A percentile compares a stretch with the other conserved stretches of the same genome.
These are phyloP conservation scores for Phytophthora cactorum DNA, from an alignment of 352 stramenopile genomes.

Conservation along the genomic window DNA sequence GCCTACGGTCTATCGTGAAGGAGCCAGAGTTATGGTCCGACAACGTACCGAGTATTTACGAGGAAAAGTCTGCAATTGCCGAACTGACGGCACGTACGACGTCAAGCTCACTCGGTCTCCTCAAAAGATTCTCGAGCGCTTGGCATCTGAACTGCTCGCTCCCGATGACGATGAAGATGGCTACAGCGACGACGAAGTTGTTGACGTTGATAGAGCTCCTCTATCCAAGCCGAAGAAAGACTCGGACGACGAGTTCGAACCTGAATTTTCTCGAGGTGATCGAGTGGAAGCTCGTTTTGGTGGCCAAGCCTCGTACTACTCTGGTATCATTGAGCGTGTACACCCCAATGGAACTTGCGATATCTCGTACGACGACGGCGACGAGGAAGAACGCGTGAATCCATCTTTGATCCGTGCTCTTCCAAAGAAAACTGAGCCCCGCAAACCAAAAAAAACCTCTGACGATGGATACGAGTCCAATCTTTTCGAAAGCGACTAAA, in stretches of 20 bases:
- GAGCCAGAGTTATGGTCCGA: conserved; percentile 56
- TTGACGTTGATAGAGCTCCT: conserved; percentile 16
- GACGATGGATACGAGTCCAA: conserved; percentile 60
- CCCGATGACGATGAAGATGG: conserved; percentile 48
- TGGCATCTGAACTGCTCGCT: conserved; percentile 53
- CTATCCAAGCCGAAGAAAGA: conserved; percentile 18
- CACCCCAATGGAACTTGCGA: conserved; percentile 62
- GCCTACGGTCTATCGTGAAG: conserved; percentile 42
- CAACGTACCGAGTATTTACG: conserved; percentile 63
- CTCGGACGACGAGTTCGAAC: conserved; percentile 48
- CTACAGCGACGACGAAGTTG: conserved; percentile 29
- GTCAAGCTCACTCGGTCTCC: conserved; percentile 37
- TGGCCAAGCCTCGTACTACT: conserved; percentile 53
- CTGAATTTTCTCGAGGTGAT: conserved; percentile 62
- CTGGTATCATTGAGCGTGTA: conserved; percentile 55
- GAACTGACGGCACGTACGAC: conserved; percentile 64
- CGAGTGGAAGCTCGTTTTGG: conserved; percentile 71
- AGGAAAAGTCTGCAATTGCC: conserved; percentile 44
- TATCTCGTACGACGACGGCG: conserved; percentile 78
- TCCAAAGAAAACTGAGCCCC: neutral
- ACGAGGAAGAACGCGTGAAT: conserved; percentile 64
- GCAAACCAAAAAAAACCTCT: conserved; percentile 6
- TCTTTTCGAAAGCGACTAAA: conserved; percentile 64
- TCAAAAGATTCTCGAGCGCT: conserved; percentile 36
- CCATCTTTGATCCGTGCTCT: conserved; percentile 46